Percentiles rank a stretch among this genome's conserved stretches.
phyloP scores from a whole-genome alignment of 2,329 filamentous ascomycete species.

The Neurospora crassa region DNA sequence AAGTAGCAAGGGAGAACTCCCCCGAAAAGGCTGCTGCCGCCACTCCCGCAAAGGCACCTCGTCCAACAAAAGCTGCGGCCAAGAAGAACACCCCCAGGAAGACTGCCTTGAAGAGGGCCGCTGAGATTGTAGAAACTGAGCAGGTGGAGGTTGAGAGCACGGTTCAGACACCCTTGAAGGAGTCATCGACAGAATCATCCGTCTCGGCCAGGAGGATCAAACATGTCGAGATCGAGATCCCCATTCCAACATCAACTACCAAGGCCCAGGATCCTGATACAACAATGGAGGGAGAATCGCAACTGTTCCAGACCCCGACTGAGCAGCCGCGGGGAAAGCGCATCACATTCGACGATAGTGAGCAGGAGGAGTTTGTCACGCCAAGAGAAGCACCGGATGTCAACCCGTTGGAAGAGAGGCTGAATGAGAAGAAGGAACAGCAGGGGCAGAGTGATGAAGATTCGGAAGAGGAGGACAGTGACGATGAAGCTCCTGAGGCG shows the following conservation, averaged over 20 bases:
- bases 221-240: constrained; percentile 19
- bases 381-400: constrained; percentile 19
- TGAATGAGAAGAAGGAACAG: constrained; percentile 10
- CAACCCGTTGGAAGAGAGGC: constrained; percentile 14
- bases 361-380: constrained; percentile 23
- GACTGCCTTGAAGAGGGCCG: background rate
- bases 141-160: background rate
- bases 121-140: background rate
- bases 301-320: constrained; percentile 18
- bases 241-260: constrained; percentile 9
- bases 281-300: constrained; percentile 5
- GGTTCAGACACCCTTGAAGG: background rate
- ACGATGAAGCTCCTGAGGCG: constrained; percentile 47
- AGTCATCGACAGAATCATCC: background rate
- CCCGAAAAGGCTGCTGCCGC: background rate
- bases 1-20: background rate
- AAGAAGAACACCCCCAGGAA: background rate
- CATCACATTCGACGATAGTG: constrained; percentile 23
- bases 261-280: background rate
- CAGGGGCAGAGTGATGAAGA: constrained; percentile 16
- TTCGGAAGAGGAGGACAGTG: constrained; percentile 31
- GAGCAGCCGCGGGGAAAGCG: constrained; percentile 14
- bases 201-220: background rate
- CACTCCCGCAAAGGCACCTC: background rate
- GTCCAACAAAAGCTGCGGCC: background rate